phyloP scores from a whole-genome alignment of 2,329 filamentous ascomycete species.

The Diaporthe destruens region DNA sequence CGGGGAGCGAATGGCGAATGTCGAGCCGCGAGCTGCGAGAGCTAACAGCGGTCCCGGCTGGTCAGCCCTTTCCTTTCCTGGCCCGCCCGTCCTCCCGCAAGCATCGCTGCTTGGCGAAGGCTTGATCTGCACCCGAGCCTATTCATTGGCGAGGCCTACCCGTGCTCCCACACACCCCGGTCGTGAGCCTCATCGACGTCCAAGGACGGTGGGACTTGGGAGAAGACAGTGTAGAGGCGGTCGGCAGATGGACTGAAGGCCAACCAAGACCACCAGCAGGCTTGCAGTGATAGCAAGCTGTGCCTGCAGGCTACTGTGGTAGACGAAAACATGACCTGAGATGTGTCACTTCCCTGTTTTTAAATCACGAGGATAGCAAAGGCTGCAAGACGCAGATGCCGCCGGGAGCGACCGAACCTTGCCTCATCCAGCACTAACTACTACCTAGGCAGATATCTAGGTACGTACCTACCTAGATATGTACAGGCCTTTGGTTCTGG shows the following conservation, averaged over 20 bases:
- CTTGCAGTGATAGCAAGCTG: background rate
- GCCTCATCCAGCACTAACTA: background rate
- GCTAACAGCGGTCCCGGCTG: background rate
- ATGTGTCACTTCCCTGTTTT: background rate
- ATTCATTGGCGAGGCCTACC: slow-evolving; percentile 13
- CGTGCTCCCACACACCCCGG: background rate
- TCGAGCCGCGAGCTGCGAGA: no score
- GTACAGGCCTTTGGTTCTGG: background rate
- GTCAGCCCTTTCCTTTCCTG: slow-evolving; percentile 3
- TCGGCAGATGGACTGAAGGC: no score
- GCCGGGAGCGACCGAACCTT: slow-evolving; percentile 17
- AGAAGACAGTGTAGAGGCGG: background rate
- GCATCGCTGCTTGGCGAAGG: slow-evolving; percentile 26
- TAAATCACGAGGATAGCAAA: background rate
- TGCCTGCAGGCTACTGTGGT: background rate
- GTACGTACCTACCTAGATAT: background rate
- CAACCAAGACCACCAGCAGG: no score
- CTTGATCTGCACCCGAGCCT: slow-evolving; percentile 20
- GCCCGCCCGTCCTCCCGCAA: slow-evolving; percentile 11
- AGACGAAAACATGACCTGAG: background rate
- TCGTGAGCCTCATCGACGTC: slow-evolving; percentile 8
- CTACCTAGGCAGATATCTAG: background rate
- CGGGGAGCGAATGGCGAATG: no score
- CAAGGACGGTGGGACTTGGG: background rate
- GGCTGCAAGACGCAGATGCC: no score